Evolutionary conservation across 345 rosid species (phyloP), one percentile per base, ranked within the genome.

Genomic region (Citrus trifoliata): DNA sequence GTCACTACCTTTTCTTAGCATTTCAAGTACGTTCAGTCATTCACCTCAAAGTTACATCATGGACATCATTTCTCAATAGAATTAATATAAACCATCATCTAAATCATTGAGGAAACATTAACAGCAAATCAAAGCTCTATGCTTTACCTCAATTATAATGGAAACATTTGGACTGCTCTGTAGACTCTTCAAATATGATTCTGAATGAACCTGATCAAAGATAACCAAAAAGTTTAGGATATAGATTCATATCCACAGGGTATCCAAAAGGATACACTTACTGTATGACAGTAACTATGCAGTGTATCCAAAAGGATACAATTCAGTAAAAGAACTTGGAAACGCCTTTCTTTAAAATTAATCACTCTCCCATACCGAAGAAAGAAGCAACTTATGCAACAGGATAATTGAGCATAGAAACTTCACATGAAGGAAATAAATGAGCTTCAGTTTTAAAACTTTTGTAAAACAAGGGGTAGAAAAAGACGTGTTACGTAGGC

Each of bases 131-230:
- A 72, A 62, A 70, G 71, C 68, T 61, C 63, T 5, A 71, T 61
- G n/a, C 59, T 68, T 82, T 83, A 92, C 99, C 96, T 95, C 97
- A 21, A 89, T 61, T 82, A 92, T 94, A 82, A 67, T 87, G 84
- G 99, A 93, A 60, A 95, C 96, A 77, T 86, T 89, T 24, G 79
- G 38, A 77, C 99, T 95, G 82, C 83, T 83, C 86, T 92, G 92
- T 70, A 95, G 86, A 83, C 97, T 94, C 60, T 86, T 80, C 85
- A 95, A 86, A 86, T 93, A 95, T 32, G 85, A 71, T 83, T 87
- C 92, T 18, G 97, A 83, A 78, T 95, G 99, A 18, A 95, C 98
- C 99, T 93, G 78, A 77, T 66, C 32, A 75, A 78, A 25, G 51
- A 73, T 42, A 30, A 68, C 56, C 62, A 21, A 75, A 19, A 76